A percentile compares a stretch with the other conserved stretches of the same genome.
Evolutionary conservation across 495 filamentous ascomycete species (phyloP).

Genomic region (Penicillium coffeae): DNA sequence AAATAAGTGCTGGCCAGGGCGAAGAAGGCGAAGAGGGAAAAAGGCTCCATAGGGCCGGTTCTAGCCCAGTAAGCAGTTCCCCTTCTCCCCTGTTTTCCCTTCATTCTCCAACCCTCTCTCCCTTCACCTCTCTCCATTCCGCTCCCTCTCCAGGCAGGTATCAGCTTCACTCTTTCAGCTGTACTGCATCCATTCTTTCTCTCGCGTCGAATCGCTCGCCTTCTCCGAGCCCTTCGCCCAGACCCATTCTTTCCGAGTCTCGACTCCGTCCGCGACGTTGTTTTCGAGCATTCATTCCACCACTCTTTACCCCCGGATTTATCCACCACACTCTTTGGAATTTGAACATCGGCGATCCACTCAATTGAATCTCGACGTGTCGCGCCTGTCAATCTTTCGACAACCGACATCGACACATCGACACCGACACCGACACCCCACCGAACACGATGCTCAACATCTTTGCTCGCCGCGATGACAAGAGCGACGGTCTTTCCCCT

Average conservation of each 20-base stretch:
- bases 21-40: neutral
- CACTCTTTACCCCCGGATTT: conserved; percentile 15
- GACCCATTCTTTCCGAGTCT: conserved; percentile 2
- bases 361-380: conserved; percentile 1
- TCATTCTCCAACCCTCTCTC: conserved; percentile 43
- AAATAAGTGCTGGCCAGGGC: conserved; percentile 12
- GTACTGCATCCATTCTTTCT: conserved; percentile 55
- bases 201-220: neutral
- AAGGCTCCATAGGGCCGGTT: neutral
- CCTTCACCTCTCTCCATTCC: conserved; percentile 38
- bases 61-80: neutral
- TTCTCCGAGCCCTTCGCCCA: neutral
- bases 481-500: conserved; percentile 42
- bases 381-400: conserved; percentile 5
- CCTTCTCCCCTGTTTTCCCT: conserved; percentile 38
- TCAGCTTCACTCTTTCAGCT: conserved; percentile 88
- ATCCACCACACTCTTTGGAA: conserved; percentile 21
- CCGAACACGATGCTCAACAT: conserved; percentile 46
- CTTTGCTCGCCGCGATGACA: conserved; percentile 50
- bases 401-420: conserved; percentile 14
- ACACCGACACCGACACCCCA: conserved; percentile 16
- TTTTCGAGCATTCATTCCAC: conserved; percentile 7
- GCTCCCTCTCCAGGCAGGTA: conserved; percentile 44
- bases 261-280: conserved; percentile 7
- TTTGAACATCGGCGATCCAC: conserved; percentile 17